Evolutionary conservation across 768 basidiomycete species (phyloP).

Genomic region (Collybia mongolica): DNA sequence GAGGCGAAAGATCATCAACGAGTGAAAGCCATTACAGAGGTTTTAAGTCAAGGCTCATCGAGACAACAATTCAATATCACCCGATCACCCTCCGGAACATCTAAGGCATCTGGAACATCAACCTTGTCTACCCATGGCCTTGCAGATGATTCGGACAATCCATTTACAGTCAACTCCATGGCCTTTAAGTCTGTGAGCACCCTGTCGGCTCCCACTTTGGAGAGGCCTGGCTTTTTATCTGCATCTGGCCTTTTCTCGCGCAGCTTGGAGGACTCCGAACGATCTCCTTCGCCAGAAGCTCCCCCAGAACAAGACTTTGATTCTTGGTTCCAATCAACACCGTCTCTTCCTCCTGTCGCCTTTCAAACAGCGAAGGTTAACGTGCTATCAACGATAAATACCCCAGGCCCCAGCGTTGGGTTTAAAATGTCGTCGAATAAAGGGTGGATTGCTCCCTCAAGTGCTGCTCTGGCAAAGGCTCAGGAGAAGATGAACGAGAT

Average conservation of each 20-base stretch:
- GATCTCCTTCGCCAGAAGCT: slow-evolving; percentile 39
- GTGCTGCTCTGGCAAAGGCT: slow-evolving; percentile 52
- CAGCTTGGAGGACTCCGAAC: slow-evolving; percentile 15
- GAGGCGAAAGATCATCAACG: not conserved
- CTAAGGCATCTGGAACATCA: not conserved
- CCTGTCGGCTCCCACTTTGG: slow-evolving; percentile 8
- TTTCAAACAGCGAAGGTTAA: slow-evolving; percentile 36
- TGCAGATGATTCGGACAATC: slow-evolving; percentile 43
- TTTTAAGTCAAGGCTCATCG: not conserved
- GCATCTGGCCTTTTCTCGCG: slow-evolving; percentile 20
- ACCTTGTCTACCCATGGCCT: slow-evolving; percentile 1
- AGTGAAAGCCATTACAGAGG: slow-evolving; percentile 6
- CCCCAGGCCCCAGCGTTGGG: slow-evolving; percentile 14
- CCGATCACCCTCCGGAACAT: not conserved
- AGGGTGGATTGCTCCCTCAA: slow-evolving; percentile 49
- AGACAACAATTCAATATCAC: not conserved
- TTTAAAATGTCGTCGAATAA: slow-evolving; percentile 34
- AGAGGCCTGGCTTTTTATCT: slow-evolving; percentile 22
- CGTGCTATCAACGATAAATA: slow-evolving; percentile 2
- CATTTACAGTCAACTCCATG: slow-evolving; percentile 25
- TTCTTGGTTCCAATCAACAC: slow-evolving; percentile 47
- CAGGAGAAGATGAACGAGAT: slow-evolving; percentile 44
- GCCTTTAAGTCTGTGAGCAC: not conserved
- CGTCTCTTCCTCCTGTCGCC: slow-evolving; percentile 23
- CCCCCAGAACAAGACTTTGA: slow-evolving; percentile 40